Evolutionary conservation across 305 asterid species (phyloP), one percentile per base, ranked within the genome.

Genomic region (Euphrasia arctica): DNA sequence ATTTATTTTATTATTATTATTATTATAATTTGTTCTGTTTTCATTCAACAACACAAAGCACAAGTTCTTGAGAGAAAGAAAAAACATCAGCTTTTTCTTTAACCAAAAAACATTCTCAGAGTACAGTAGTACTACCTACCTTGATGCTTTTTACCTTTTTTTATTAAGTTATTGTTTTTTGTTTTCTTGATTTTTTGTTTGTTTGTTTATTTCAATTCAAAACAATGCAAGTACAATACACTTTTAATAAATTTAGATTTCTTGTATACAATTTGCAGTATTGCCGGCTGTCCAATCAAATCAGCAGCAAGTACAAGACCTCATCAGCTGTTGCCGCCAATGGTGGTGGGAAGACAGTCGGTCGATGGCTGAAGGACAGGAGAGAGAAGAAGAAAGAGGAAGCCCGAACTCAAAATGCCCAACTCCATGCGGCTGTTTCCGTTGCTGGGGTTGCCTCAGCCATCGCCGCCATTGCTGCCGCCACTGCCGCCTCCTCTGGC

Each of bases 391-490:
- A 90, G 89, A 93, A 93, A 70, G 99, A 90, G 81, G 99, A 90
- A 73, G 72, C 84, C 0, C 78, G 99, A 67, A 78, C 96, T 1
- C 97, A 83, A 0, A 93, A 86, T n/a, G 99, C 99, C 0, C 99
- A 93, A 75, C 88, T 93, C 57, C 97, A 93, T 14, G 99, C 99
- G 3, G 91, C 95, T 43, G 81, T 90, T 57, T 94, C 97, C 0
- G 99, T 94, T 32, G 97, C 99, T 0, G 97, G 97, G 0, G 97
- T 90, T 22, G 97, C 95, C 2, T 82, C 99, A 0, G 99, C 97
- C 8, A 75, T 90, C 47, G 99, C 99, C 2, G 97, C 99, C 0
- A 88, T 93, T 42, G 96, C 99, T 0, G 97, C 99, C 0, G 96
- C 99, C 18, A 90, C 99, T 9, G 99, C 97, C 1, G 90, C 95